Conservation (phyloP, 257 asterid genomes). For the Agastache rugosa region DNA sequence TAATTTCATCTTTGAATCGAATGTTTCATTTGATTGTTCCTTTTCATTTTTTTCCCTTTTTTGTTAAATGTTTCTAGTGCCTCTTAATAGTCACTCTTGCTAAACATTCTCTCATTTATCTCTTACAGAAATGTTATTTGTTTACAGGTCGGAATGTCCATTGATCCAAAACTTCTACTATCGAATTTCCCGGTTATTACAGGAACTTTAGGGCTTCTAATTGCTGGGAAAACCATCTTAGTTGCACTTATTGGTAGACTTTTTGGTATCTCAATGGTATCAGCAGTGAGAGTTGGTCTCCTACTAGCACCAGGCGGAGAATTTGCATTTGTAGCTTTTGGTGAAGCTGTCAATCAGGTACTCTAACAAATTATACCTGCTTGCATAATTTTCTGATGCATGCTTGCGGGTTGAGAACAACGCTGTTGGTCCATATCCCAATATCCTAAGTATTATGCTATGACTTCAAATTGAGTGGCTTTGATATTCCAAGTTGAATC, state of each 20-base stretch:
- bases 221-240: slow-evolving; percentile 89
- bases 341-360: slow-evolving; percentile 99
- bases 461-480: slow-evolving; percentile 18
- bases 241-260: slow-evolving; percentile 83
- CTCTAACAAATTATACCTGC: slow-evolving; percentile 31
- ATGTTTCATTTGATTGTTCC: no score
- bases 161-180: slow-evolving; percentile 93
- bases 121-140: slow-evolving; percentile 26
- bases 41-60: no score
- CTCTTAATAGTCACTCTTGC: no score
- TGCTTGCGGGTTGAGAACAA: slow-evolving; percentile 29
- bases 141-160: slow-evolving; percentile 98
- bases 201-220: slow-evolving; percentile 80
- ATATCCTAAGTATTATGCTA: no score
- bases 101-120: not conserved
- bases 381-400: slow-evolving; percentile 20
- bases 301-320: slow-evolving; percentile 99
- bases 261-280: slow-evolving; percentile 83
- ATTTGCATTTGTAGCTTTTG: slow-evolving; percentile 98
- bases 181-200: slow-evolving; percentile 89
- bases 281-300: slow-evolving; percentile 97
- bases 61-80: slow-evolving; percentile 1
- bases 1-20: no score
- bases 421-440: not conserved
- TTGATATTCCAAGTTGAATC: slow-evolving; percentile 16